Base-by-base conservation (phyloP, 1,284 basidiomycete genomes). In the Malassezia equina region DNA sequence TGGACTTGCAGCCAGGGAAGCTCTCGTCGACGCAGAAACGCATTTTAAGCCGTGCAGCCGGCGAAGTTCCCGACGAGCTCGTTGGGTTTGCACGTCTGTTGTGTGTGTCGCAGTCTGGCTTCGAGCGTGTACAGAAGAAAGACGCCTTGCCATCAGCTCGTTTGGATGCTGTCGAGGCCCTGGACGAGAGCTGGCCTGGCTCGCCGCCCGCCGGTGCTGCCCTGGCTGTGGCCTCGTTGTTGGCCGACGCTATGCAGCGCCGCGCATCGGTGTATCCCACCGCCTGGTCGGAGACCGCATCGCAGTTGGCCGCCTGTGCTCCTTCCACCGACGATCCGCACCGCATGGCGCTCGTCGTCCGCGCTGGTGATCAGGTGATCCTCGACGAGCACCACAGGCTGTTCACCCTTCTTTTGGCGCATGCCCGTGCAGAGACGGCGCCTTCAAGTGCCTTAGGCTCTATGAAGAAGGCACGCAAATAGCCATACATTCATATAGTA, bases 131-230 rank as follows among this genome's bases (percentile, higher is more conserved):
- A 0, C 78, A 78, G 55, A 75, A 77, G 28, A 91, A 86, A 72
- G 81, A 83, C 29, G 89, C 85, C 67, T 79, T 86, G 2, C 91
- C 93, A 0, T 88, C 86, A 66, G 80, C 85, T 0, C 84, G 81
- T 51, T 62, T 84, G 1, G 83, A 85, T 51, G 66, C 69, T 0
- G 47, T 57, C 2, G 66, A 67, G 19, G 58, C 59, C 32, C 51
- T 62, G 24, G 66, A 64, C 31, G 21, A 15, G 25, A 25, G 24
- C 33, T 50, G 54, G 25, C 47, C 48, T 3, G 41, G 48, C 33
- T 33, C 36, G 5, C 36, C 40, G 19, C 31, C 41, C 2, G 17
- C 6, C 9, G 27, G 41, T 7, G 53, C 33, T 1, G 34, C 9
- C 1, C 9, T 57, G 8, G 34, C 36, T 9, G 51, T 57, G 21